Evolutionary conservation across 352 stramenopile genomes (phyloP).

Genomic region (Pythium monospermum): DNA sequence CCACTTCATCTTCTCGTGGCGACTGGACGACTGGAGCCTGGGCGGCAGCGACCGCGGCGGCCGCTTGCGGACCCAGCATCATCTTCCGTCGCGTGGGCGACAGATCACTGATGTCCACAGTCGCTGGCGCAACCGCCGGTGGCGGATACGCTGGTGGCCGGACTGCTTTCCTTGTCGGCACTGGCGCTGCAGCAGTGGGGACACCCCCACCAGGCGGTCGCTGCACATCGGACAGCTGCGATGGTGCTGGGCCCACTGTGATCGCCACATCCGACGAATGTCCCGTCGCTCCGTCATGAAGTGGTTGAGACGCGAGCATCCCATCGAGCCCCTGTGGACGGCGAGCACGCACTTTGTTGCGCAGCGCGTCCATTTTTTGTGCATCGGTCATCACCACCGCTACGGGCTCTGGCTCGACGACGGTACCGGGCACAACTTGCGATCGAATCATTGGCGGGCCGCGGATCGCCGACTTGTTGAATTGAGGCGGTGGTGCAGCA

Average conservation of each 20-base stretch:
- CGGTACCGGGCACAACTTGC: conserved; percentile 3
- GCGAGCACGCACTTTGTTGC: conserved; percentile 37
- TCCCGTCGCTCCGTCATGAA: too few species aligned
- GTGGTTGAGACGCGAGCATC: too few species aligned
- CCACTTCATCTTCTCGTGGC: conserved; percentile 41
- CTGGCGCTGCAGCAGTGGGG: too few species aligned
- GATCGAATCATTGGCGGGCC: conserved; percentile 18
- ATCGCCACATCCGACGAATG: neutral
- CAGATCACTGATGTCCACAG: conserved; percentile 18
- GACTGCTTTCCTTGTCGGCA: too few species aligned
- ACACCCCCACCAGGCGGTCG: too few species aligned
- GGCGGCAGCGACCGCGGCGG: conserved; percentile 3
- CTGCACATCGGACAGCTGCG: neutral
- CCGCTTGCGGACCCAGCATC: conserved; percentile 25
- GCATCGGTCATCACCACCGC: neutral
- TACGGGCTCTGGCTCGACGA: neutral
- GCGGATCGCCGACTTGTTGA: conserved; percentile 25
- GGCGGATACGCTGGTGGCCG: conserved; percentile 2
- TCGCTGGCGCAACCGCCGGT: neutral
- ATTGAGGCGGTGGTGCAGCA: conserved; percentile 6
- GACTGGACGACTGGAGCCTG: conserved; percentile 19
- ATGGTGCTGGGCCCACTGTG: conserved; percentile 3
- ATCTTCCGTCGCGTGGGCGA: conserved; percentile 47
- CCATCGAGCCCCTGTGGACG: conserved; percentile 5
- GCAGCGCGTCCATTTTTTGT: conserved; percentile 38